Evolutionary conservation across 164 flowering plant genomes (phyloP), one percentile per base, ranked within the genome.

Genomic region (Tetracentron sinense): DNA sequence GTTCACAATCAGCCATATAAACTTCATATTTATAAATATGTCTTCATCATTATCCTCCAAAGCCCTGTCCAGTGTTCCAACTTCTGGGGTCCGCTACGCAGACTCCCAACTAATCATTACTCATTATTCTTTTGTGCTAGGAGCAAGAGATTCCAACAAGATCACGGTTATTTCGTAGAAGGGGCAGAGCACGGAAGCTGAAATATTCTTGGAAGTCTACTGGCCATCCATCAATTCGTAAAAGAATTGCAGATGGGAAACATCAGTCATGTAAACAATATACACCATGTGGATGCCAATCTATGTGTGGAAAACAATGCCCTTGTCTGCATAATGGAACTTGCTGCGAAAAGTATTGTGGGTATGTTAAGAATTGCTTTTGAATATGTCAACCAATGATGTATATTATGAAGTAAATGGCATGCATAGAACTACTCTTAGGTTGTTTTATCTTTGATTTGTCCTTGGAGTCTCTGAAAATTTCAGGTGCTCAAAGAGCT

Each of bases 281-380:
- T 68, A 77, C 84, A 64, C 99, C 99, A 64, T 95, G 99, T 71
- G 84, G 83, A 50, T 94, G 99, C 74, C 75, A 81, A 68, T 67
- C 73, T 19, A 71, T 79, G 79, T 94, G 99, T 64, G 96, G 96
- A 69, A 92, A 95, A 75, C 76, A 92, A 50, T 95, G 99, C 72
- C 67, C 99, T 56, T 95, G 99, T 74, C 76, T 78, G 27, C 68
- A 74, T 42, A 84, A 84, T 76, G 98, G 94, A 71, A 92, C 94
- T 49, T 88, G 97, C 79, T 95, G 99, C 62, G 99, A 95, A 56
- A 95, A 95, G 76, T 95, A 95, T 64, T 95, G 99, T 65, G 99
- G 99, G 99, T 92, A 86, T 44, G 93, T 74, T 63, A 51, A 48
- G 16, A 19, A 50, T 54, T 60, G 16, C 51, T 38, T 26, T 58